A percentile compares a stretch with the other conserved stretches of the same genome.
These are phyloP conservation scores for Lumnitzera littorea DNA, from an alignment of 345 rosid species.

Conservation along the genomic window DNA sequence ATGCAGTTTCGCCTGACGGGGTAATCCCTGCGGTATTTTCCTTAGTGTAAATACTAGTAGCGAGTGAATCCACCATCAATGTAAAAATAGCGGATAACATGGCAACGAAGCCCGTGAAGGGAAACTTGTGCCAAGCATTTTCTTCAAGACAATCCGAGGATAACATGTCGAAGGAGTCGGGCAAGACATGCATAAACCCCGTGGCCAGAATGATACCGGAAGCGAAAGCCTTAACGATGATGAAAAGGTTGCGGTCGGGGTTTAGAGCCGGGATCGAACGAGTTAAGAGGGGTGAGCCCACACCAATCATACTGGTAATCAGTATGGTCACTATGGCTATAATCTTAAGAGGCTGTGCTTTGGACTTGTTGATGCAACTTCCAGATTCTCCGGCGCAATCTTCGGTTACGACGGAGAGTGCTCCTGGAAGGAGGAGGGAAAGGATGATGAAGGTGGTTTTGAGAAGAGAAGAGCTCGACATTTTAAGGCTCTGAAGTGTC, in stretches of 20 bases:
- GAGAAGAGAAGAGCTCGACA: background rate
- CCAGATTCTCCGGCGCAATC: slow-evolving; percentile 21
- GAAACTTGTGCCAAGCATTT: slow-evolving; percentile 78
- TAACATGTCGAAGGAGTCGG: slow-evolving; percentile 74
- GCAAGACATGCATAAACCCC: slow-evolving; percentile 81
- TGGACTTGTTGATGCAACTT: slow-evolving; percentile 39
- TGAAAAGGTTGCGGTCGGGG: slow-evolving; percentile 49
- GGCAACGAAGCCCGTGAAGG: slow-evolving; percentile 71
- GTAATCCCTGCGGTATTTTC: slow-evolving; percentile 13
- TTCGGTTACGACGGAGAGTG: slow-evolving; percentile 10
- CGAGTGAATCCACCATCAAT: slow-evolving; percentile 57
- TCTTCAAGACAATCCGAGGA: slow-evolving; percentile 49
- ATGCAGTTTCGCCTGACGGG: slow-evolving; percentile 1
- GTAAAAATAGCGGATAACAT: slow-evolving; percentile 63
- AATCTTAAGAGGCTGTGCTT: slow-evolving; percentile 46
- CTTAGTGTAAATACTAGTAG: slow-evolving; percentile 43
- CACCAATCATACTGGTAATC: slow-evolving; percentile 56
- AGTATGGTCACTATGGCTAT: slow-evolving; percentile 45
- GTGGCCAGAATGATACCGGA: slow-evolving; percentile 77
- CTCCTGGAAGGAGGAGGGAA: slow-evolving; percentile 10
- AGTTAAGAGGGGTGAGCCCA: slow-evolving; percentile 45
- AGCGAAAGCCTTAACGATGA: slow-evolving; percentile 57
- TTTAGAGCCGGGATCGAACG: slow-evolving; percentile 43
- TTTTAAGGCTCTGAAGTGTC: too few relatives aligned
- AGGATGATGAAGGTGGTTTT: slow-evolving; percentile 11